A percentile compares a stretch with the other conserved stretches of the same genome.
These are phyloP conservation scores for Mortierella sp. DNA, from an alignment of 371 early-diverging fungal genomes.

Conservation along the genomic window DNA sequence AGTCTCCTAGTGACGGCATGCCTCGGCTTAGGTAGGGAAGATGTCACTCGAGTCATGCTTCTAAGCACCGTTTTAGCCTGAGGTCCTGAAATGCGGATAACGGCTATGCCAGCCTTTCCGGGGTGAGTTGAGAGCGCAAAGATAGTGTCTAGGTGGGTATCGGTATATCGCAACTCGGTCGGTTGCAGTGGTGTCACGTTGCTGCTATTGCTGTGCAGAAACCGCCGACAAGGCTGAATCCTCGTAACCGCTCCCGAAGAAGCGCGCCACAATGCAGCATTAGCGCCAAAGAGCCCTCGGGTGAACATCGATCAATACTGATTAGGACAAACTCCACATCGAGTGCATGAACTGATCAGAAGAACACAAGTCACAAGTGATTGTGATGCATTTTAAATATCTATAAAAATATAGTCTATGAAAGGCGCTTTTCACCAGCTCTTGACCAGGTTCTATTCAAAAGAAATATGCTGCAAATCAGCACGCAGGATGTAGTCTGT, in stretches of 20 bases:
- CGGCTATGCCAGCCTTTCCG: constrained; percentile 84
- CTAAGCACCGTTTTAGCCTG: constrained; percentile 60
- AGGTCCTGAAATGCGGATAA: constrained; percentile 81
- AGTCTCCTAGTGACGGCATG: constrained; percentile 64
- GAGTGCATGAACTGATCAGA: no score
- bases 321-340: no score
- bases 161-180: constrained; percentile 28
- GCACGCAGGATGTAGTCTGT: no score
- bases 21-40: constrained; percentile 56
- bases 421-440: constrained; percentile 14
- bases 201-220: not conserved
- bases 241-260: no score
- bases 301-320: not conserved
- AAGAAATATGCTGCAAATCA: not conserved
- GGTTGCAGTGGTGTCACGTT: not conserved
- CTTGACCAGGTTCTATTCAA: constrained; percentile 13
- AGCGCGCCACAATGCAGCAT: no score
- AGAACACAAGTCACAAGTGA: not conserved
- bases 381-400: no score
- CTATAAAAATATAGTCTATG: not conserved
- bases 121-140: constrained; percentile 82
- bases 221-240: no score
- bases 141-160: constrained; percentile 68
- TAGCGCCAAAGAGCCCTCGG: no score
- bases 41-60: constrained; percentile 29